Evolutionary conservation across 2,329 filamentous ascomycete species (phyloP), one percentile per base, ranked within the genome.

Genomic region (Hysterium pulicare): DNA sequence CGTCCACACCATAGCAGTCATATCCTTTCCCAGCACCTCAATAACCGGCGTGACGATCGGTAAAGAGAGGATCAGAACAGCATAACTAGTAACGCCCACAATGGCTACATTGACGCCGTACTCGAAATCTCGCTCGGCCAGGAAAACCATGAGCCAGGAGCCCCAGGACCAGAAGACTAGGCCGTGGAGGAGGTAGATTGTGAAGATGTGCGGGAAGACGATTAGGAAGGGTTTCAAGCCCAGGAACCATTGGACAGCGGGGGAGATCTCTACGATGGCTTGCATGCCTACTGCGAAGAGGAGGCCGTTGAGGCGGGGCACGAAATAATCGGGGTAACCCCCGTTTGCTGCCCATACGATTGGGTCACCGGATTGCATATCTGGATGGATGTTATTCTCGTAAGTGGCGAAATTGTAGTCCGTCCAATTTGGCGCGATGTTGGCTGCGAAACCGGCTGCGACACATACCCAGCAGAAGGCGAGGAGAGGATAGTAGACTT

Each of bases 171-270:
- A 70, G 71, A 78, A 61, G 54, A 76, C 45, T 54, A 75, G 40
- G 28, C 72, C 72, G 48, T 75, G 72, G 37, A 73, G 60, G 6
- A 75, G 65, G 48, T 75, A 75, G 41, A 75, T 71, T 28, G 70
- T 74, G 54, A 74, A 74, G 49, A 73, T 70, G 51, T 75, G 72
- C 4, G 71, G 72, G 53, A 74, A 74, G 15, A 74, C 53, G 33
- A 64, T 57, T 5, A 70, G 62, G 21, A 74, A 58, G 17, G 67
- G 36, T 17, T 60, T 65, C 3, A 62, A 55, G 3, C 68, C 70
- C 2, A 75, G 57, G 8, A 71, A 45, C 51, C 63, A 69, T 48
- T 75, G 72, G 1, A 71, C 48, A 28, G 55, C 43, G 19, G 61
- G 41, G 28, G 57, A 66, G 21, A 70, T 48, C 23, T 64, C 57